These are phyloP conservation scores for Adansonia digitata DNA, from an alignment of 345 rosid species.

Conservation along the genomic window DNA sequence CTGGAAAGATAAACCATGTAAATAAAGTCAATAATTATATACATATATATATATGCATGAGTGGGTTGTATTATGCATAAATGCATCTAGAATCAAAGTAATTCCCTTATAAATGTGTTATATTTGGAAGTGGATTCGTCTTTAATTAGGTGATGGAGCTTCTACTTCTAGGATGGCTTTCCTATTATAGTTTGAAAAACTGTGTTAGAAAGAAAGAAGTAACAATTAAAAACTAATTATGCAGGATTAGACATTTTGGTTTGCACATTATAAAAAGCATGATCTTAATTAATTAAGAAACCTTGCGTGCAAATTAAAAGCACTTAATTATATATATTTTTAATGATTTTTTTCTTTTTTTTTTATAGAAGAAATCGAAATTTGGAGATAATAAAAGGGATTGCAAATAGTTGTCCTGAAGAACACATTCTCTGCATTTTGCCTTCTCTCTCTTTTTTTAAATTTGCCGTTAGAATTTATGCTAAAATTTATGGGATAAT, in stretches of 20 bases:
- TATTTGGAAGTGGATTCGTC: constrained; percentile 16
- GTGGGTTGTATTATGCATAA: constrained; percentile 10
- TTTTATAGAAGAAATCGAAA: background rate
- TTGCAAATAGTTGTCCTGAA: background rate
- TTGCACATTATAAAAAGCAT: background rate
- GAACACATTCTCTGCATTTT: background rate
- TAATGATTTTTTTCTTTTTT: background rate
- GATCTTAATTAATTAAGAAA: background rate
- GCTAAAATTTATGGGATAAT: background rate
- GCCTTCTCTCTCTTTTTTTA: background rate
- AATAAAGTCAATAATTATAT: constrained; percentile 8
- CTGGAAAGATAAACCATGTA: constrained; percentile 19
- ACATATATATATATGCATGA: background rate
- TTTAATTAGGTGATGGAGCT: background rate
- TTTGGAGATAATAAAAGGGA: background rate
- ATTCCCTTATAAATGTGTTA: background rate
- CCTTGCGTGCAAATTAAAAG: background rate
- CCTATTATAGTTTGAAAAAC: constrained; percentile 10
- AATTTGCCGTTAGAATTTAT: background rate
- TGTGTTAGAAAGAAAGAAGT: background rate
- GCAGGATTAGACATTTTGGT: constrained; percentile 14
- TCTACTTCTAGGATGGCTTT: constrained; percentile 6
- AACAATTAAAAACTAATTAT: constrained; percentile 11
- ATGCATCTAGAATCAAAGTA: constrained; percentile 15
- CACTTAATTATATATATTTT: background rate